phyloP scores from a whole-genome alignment of 2,329 filamentous ascomycete species.

The Penicillium aurantiogriseum region DNA sequence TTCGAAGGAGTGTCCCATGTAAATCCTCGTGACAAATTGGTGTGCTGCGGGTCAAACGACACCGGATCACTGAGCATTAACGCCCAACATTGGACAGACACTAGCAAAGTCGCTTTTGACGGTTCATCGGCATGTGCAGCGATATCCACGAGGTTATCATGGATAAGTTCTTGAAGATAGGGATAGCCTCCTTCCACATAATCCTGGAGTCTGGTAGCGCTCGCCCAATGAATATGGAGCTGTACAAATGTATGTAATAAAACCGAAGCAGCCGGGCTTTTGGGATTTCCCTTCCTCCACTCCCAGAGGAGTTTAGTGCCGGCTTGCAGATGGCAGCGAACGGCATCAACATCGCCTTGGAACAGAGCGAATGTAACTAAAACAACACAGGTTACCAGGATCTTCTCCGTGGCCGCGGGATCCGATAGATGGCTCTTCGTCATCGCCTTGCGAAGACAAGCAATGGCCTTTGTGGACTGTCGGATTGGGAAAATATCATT shows the following conservation, averaged over 20 bases:
- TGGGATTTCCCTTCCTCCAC: constrained; percentile 1
- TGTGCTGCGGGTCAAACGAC: neutral
- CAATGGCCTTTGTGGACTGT: constrained; percentile 7
- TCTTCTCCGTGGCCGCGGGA: neutral
- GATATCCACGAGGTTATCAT: constrained; percentile 1
- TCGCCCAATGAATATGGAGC: constrained; percentile 8
- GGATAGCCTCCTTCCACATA: neutral
- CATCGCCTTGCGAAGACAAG: neutral
- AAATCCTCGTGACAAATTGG: neutral
- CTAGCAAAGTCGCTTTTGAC: neutral
- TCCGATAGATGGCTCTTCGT: neutral
- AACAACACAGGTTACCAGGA: constrained; percentile 4
- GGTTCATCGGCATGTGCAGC: neutral
- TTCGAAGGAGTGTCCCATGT: neutral
- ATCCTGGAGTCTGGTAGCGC: neutral
- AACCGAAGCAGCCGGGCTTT: neutral
- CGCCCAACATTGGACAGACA: constrained; percentile 1
- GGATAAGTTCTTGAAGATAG: neutral
- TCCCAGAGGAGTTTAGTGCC: constrained; percentile 1
- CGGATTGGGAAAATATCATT: constrained; percentile 2
- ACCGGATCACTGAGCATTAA: neutral
- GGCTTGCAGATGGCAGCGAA: constrained; percentile 6
- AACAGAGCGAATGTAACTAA: constrained; percentile 3
- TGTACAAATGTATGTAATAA: constrained; percentile 8
- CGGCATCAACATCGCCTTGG: constrained; percentile 4